Base-by-base conservation (phyloP, 2,329 filamentous ascomycete species). In the Pseudocercospora pini-densiflorae region DNA sequence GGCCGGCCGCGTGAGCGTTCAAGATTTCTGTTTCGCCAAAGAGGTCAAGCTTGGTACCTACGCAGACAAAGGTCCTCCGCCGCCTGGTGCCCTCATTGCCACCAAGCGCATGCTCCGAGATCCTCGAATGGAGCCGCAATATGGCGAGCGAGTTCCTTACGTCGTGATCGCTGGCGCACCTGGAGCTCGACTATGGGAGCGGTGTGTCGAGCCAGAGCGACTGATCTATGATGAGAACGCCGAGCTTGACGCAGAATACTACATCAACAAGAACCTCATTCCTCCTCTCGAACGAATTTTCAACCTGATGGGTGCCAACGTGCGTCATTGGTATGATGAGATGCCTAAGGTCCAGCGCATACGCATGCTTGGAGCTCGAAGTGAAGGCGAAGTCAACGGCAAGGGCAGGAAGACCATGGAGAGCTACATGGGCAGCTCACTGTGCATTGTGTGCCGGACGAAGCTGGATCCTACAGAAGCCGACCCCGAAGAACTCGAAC, bases 211-310 rank as follows among this genome's bases (percentile, higher is more conserved):
- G 33, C 95, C 95, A 0, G 93, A 97, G 73, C 89, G 90, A 9
- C 83, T 98, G 3, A 85, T 98, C 1, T 83, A 87, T 61, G 92
- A 92, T 70, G 88, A 92, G 23, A 88, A 94, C 73, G 87, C 90
- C 59, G 89, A 93, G 72, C 86, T 99, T 19, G 95, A 99, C 75
- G 90, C 94, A 0, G 93, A 97, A 72, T 99, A 99, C 80, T 99
- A 99, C 81, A 98, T 99, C 74, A 88, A 87, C 19, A 98, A 97
- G 82, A 98, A 97, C 76, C 77, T 99, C 8, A 96, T 99, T 59
- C 95, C 95, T 5, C 95, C 95, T 0, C 85, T 99, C 0, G 94
- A 98, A 79, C 90, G 95, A 29, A 97, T 99, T 70, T 97, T 99
- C 82, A 97, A 95, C 75, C 89, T 99, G 2, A 92, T 98, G 2